These are phyloP conservation scores for Pythium aquatile DNA, from an alignment of 352 stramenopile species.

Conservation along the genomic window DNA sequence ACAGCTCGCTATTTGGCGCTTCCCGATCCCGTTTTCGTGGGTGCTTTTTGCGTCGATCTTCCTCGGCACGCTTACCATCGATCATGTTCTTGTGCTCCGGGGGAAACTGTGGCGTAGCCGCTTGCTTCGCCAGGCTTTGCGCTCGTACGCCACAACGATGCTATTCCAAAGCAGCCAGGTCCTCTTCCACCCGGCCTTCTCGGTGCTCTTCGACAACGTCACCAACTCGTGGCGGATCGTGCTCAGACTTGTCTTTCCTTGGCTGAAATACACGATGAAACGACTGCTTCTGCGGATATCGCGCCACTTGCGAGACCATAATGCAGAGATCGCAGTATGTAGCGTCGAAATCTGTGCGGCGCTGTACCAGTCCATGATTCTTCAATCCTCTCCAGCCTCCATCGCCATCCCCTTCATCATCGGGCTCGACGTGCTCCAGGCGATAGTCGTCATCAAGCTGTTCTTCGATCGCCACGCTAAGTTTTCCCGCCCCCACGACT, in stretches of 20 bases:
- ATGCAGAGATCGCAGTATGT: slow-evolving; percentile 11
- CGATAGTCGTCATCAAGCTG: slow-evolving; percentile 11
- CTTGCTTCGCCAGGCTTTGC: neutral
- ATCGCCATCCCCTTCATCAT: slow-evolving; percentile 12
- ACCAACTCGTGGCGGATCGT: neutral
- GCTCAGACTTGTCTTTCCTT: slow-evolving; percentile 14
- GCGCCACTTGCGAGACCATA: slow-evolving; percentile 3
- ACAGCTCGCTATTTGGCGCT: slow-evolving; percentile 10
- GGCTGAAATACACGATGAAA: slow-evolving; percentile 16
- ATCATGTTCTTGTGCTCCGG: slow-evolving; percentile 10
- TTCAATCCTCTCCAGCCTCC: slow-evolving; percentile 6
- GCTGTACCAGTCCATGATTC: slow-evolving; percentile 19
- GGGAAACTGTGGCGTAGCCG: neutral
- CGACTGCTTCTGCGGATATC: neutral
- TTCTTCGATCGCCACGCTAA: slow-evolving; percentile 14
- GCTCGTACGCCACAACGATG: slow-evolving; percentile 1
- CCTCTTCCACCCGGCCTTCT: slow-evolving; percentile 21
- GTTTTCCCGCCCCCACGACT: neutral
- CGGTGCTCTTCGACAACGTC: slow-evolving; percentile 15
- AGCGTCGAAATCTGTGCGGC: slow-evolving; percentile 15
- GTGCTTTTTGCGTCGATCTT: neutral
- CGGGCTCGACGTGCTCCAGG: slow-evolving; percentile 11
- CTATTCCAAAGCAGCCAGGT: slow-evolving; percentile 15
- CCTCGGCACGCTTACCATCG: neutral
- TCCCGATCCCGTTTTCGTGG: slow-evolving; percentile 17